Evolutionary conservation across 2,329 filamentous ascomycete genomes (phyloP).

Genomic region (Calonectria montana): DNA sequence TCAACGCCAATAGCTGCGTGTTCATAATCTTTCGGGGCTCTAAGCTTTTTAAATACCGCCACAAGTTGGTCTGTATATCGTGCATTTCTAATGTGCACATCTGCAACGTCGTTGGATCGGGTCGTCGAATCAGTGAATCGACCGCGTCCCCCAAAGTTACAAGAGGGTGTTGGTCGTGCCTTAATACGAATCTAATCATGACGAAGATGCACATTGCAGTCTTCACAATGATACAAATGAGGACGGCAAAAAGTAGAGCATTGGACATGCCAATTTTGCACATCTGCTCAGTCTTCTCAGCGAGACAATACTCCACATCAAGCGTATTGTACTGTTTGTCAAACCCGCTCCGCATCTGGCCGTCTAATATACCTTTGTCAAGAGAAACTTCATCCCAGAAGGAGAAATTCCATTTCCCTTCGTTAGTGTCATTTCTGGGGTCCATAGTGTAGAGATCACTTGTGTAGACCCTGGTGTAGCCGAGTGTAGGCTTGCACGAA

Average conservation of each 20-base stretch:
- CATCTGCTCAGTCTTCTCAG: not conserved
- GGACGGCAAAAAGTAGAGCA: not conserved
- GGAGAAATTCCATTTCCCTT: not conserved
- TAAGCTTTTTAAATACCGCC: not conserved
- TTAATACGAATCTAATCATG: not conserved
- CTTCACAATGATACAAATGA: not conserved
- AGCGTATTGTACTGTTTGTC: not conserved
- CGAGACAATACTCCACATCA: slow-evolving; percentile 3
- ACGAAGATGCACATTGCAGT: slow-evolving; percentile 1
- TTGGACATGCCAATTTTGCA: slow-evolving; percentile 6
- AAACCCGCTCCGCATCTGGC: slow-evolving; percentile 2
- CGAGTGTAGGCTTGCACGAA: not conserved
- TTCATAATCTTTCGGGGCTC: not conserved
- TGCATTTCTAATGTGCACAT: slow-evolving; percentile 5
- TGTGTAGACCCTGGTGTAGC: not conserved
- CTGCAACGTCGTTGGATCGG: not conserved
- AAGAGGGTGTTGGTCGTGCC: not conserved
- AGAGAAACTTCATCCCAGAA: not conserved
- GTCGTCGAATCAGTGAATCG: not conserved
- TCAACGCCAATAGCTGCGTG: not conserved
- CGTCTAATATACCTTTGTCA: not conserved
- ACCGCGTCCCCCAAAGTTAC: not conserved
- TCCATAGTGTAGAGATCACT: not conserved
- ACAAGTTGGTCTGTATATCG: not conserved
- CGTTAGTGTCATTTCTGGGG: not conserved